Evolutionary conservation across 1,284 basidiomycete species (phyloP).

Genomic region (Ustilago crameri): DNA sequence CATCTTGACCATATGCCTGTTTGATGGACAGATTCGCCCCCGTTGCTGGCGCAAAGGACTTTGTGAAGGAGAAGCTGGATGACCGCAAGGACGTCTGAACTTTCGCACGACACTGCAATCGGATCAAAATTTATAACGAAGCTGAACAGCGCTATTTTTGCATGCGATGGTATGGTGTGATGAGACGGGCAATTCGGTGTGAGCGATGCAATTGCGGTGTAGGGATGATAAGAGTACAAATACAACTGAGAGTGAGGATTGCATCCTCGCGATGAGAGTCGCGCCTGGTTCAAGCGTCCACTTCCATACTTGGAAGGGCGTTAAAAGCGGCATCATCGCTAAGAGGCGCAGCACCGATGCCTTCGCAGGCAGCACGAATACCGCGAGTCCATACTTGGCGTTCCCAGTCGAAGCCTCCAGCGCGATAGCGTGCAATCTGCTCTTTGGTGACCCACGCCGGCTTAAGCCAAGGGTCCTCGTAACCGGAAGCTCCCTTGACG

Average conservation of each 20-base stretch:
- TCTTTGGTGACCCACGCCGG: slow-evolving; percentile 42
- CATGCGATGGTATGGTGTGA: background rate
- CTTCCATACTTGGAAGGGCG: slow-evolving; percentile 27
- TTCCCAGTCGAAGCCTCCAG: slow-evolving; percentile 62
- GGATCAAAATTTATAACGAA: too few relatives aligned
- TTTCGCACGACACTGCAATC: too few relatives aligned
- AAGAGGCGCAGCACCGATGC: slow-evolving; percentile 41
- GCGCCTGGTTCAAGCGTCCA: slow-evolving; percentile 12
- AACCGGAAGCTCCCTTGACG: slow-evolving; percentile 41
- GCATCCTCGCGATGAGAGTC: background rate
- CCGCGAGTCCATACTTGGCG: slow-evolving; percentile 57
- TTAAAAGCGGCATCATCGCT: background rate
- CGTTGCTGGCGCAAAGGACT: slow-evolving; percentile 32
- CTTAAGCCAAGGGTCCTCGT: slow-evolving; percentile 61
- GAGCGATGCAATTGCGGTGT: background rate
- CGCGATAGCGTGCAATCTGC: slow-evolving; percentile 50
- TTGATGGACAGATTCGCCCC: slow-evolving; percentile 13
- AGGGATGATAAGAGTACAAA: background rate
- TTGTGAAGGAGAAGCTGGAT: slow-evolving; percentile 27
- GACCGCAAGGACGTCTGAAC: slow-evolving; percentile 8
- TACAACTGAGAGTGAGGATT: background rate
- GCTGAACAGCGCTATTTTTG: too few relatives aligned
- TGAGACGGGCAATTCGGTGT: background rate
- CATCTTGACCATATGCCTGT: background rate
- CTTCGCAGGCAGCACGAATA: slow-evolving; percentile 50